These are phyloP conservation scores for Marvania coccoides DNA, from an alignment of 139 green algal species.

Conservation along the genomic window DNA sequence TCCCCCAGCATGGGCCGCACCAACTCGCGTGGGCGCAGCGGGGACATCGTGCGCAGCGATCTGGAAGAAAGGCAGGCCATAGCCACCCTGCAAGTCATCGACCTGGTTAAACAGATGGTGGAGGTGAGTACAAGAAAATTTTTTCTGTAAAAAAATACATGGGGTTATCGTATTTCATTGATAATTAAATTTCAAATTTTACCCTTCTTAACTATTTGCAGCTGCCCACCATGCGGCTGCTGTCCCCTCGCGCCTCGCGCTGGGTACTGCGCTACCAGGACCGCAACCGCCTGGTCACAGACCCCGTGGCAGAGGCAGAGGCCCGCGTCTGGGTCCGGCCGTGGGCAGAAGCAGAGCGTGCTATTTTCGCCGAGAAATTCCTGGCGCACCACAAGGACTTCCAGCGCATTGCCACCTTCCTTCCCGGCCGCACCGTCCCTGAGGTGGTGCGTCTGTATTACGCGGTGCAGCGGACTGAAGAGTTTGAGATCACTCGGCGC, in stretches of 20 bases:
- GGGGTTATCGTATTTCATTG: neutral
- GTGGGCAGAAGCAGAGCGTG: conserved; percentile 73
- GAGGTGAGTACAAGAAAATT: conserved; percentile 7
- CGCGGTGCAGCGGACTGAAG: conserved; percentile 68
- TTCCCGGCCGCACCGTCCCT: conserved; percentile 55
- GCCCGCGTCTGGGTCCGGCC: conserved; percentile 24
- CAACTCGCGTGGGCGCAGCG: neutral
- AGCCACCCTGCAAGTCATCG: conserved; percentile 50
- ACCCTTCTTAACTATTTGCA: neutral
- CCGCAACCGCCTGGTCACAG: conserved; percentile 46
- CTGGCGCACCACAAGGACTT: conserved; percentile 79
- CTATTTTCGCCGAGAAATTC: conserved; percentile 84
- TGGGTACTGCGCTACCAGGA: conserved; percentile 35
- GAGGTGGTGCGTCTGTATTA: conserved; percentile 84
- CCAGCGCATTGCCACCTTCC: conserved; percentile 58
- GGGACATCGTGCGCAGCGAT: conserved; percentile 30
- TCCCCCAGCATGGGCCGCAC: neutral
- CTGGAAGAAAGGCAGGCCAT: conserved; percentile 71
- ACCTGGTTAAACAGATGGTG: conserved; percentile 57
- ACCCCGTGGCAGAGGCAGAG: conserved; percentile 47
- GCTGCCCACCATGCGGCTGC: conserved; percentile 12
- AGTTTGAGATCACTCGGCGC: conserved; percentile 71
- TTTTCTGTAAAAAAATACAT: neutral
- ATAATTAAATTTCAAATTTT: neutral
- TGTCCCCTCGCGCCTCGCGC: conserved; percentile 4